Evolutionary conservation across 768 basidiomycete genomes (phyloP), one percentile per base, ranked within the genome.

Genomic region (Amanita pseudoporphyria): DNA sequence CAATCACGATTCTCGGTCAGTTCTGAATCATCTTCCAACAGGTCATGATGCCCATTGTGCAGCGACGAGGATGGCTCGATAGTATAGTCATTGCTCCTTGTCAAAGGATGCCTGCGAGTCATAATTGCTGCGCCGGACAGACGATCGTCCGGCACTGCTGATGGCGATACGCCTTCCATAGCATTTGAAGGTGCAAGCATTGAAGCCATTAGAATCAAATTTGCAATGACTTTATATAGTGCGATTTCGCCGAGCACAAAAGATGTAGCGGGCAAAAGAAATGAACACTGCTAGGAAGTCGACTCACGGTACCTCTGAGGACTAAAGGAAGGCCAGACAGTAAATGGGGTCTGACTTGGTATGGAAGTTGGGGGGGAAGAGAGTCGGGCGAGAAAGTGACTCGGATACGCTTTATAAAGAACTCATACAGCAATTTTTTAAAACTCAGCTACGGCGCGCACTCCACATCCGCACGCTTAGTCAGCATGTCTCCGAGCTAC

Each of bases 1-100:
- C 65, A 73, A 74, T 68, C 67, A 64, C 64, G 63, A 58, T 65
- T 66, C 63, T 57, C 60, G 37, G 76, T 80, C 63, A 84, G 82
- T 67, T 71, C 65, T 64, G 67, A 61, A 58, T 75, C 67, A 62
- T 68, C 54, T 64, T 57, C 56, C 53, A 58, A 54, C 31, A 19
- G 24, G 39, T 41, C 19, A 10, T 37, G 35, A 24, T 21, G 35
- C 16, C 21, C 46, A 32, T 33, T 31, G 21, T 32, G 48, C 48
- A 33, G 32, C 21, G 48, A 39, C 21, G 32, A 49, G 26, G 40
- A 42, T 14, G 39, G 38, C 14, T 16, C 30, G 19, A 6, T 6
- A 33, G 7, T n/a, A 18, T 33, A 3, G 16, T 32, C 48, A 49
- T 6, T n/a, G 30, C 37, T 26, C 37, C 37, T 39, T 13, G n/a